Percentiles rank a stretch among this genome's conserved stretches.
These are phyloP conservation scores for Phragmites australis DNA, from an alignment of 176 grass and related monocot species.

Conservation along the genomic window DNA sequence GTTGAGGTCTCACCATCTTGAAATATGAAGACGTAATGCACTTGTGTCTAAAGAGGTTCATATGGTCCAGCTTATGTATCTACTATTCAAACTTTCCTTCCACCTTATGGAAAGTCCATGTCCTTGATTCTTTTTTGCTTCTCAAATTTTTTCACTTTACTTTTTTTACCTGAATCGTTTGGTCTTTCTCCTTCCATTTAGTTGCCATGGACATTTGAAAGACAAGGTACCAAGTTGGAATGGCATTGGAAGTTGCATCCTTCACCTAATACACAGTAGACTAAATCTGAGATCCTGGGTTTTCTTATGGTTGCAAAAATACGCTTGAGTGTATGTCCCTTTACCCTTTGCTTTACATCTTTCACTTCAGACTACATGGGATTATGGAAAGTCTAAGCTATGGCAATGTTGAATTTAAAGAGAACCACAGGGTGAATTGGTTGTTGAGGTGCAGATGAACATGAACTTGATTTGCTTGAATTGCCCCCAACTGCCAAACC, in stretches of 20 bases:
- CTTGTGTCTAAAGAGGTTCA: not conserved
- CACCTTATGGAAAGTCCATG: not conserved
- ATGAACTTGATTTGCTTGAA: constrained; percentile 17
- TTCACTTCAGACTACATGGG: not conserved
- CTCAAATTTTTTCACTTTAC: not conserved
- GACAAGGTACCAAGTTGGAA: constrained; percentile 83
- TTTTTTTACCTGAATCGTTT: not conserved
- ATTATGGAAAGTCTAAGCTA: not conserved
- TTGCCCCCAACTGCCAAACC: not conserved
- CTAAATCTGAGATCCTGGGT: constrained; percentile 68
- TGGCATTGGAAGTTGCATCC: constrained; percentile 94
- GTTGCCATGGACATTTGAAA: constrained; percentile 95
- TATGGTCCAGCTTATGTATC: not conserved
- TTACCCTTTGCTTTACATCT: constrained; percentile 3
- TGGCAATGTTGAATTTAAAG: constrained; percentile 1
- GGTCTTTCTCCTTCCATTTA: constrained; percentile 27
- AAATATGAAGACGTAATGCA: not conserved
- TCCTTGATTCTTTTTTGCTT: not conserved
- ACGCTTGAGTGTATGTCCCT: constrained; percentile 71
- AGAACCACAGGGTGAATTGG: not conserved
- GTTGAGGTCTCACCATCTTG: not conserved
- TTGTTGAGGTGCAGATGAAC: not conserved
- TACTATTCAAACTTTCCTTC: not conserved
- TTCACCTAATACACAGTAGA: constrained; percentile 62
- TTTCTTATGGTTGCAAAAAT: constrained; percentile 98